Base-by-base conservation (phyloP, 352 stramenopile genomes). In the Phytopythium sindhum region DNA sequence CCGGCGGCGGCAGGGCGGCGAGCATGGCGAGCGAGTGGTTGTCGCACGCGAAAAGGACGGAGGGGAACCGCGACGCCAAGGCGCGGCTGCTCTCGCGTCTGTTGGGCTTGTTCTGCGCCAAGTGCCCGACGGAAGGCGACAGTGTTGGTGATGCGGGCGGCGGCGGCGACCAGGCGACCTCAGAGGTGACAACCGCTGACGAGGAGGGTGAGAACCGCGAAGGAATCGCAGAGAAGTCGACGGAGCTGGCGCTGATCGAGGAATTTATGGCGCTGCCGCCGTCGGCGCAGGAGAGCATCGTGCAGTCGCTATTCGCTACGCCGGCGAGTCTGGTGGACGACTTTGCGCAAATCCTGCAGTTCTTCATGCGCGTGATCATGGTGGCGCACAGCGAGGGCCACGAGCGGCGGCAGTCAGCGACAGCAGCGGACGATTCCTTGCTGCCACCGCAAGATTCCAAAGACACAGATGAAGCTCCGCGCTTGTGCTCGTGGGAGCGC, bases 331-430 rank as follows among this genome's bases (percentile, higher is more conserved):
- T 81, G 21, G 53, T 89, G 14, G 55, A 65, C 21, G 58, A 75
- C 44, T 90, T 90, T 56, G 63, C 78, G 11, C 60, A 48, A 29
- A 70, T 92, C 21, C 64, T 92, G 28, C 76, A 89, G 69, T 88
- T 92, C 60, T 79, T 90, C 41, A 63, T 88, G 53, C 80, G 84
- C 57, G 68, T 88, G 6, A 63, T 89, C 29, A 77, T 92, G 56
- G 79, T 74, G 41, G 75, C 74, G 33, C 83, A 91, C 54, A 60
- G 61, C 3, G 29, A 42, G 8, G 78, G 71, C 1, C 77, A 86
- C 50, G 26, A 31, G 41, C 24, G 28, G 11, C 17, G 39, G 19
- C 24, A 21, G 11, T 19, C 5, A 7, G 14, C 37, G 5, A n/a
- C 28, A 9, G 28, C 26, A 17, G 55, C 19, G 24, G 35, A 31